These are phyloP conservation scores for Fusarium compactum DNA, from an alignment of 2,329 filamentous ascomycete species.

Conservation along the genomic window DNA sequence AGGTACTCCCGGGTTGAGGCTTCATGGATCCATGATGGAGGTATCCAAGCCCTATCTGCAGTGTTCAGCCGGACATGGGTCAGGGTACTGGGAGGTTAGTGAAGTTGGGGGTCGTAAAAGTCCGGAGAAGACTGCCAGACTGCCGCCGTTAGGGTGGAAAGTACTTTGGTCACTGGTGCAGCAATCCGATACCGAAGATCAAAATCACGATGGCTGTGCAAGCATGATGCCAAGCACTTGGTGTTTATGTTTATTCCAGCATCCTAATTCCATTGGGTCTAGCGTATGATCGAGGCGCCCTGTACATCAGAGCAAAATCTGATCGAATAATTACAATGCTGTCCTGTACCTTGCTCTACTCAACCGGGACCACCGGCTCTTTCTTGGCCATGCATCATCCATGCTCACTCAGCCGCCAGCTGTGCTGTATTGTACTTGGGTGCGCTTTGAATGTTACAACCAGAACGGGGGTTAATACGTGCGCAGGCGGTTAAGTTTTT, in stretches of 20 bases:
- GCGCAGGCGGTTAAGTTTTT: constrained; percentile 5
- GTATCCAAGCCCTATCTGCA: constrained; percentile 17
- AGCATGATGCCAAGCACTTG: constrained; percentile 19
- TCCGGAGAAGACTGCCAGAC: constrained; percentile 26
- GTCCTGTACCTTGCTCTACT: neutral
- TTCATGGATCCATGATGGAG: constrained; percentile 3
- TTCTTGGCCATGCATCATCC: constrained; percentile 31
- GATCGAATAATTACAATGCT: neutral
- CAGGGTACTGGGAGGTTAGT: neutral
- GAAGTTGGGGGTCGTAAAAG: constrained; percentile 25
- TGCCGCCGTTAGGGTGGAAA: neutral
- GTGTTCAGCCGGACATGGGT: constrained; percentile 27
- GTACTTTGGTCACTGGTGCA: constrained; percentile 4
- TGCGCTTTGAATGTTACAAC: constrained; percentile 23
- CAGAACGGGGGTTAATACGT: constrained; percentile 16
- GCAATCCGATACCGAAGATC: constrained; percentile 3
- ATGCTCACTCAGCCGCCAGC: constrained; percentile 39
- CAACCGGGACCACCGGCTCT: constrained; percentile 34
- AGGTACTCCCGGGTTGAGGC: neutral
- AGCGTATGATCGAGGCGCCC: constrained; percentile 10
- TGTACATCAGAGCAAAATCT: constrained; percentile 25
- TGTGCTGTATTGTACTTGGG: neutral
- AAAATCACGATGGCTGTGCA: constrained; percentile 22
- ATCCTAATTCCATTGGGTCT: constrained; percentile 5
- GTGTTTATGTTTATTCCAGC: constrained; percentile 10